These are phyloP conservation scores for Alternaria hordeiaustralica DNA, from an alignment of 2,329 filamentous ascomycete species.

Conservation along the genomic window DNA sequence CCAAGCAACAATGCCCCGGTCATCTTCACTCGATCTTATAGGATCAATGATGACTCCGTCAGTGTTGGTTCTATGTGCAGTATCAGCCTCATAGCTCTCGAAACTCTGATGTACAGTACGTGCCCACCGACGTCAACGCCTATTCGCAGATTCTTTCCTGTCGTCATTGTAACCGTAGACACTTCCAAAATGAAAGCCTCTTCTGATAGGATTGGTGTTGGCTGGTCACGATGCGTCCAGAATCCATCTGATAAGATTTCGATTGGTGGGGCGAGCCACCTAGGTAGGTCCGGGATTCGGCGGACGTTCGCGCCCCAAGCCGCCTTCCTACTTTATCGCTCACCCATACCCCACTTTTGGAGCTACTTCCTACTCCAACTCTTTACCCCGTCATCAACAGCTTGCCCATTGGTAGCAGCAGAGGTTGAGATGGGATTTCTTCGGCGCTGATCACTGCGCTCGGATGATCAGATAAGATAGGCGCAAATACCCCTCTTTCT, in stretches of 20 bases:
- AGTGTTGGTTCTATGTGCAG: slow-evolving; percentile 40
- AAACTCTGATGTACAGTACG: slow-evolving; percentile 3
- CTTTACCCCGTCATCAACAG: neutral
- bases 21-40: slow-evolving; percentile 29
- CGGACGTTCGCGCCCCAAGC: neutral
- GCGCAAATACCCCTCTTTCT: slow-evolving; percentile 6
- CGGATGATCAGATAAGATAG: slow-evolving; percentile 10
- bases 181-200: neutral
- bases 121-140: slow-evolving; percentile 55
- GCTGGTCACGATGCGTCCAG: neutral
- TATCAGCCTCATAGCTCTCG: slow-evolving; percentile 2
- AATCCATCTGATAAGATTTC: slow-evolving; percentile 21
- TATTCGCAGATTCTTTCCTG: slow-evolving; percentile 44
- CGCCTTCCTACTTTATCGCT: neutral
- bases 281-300: slow-evolving; percentile 3
- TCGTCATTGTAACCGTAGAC: slow-evolving; percentile 8
- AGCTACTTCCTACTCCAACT: neutral
- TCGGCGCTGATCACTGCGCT: neutral
- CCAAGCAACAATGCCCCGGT: slow-evolving; percentile 45
- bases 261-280: slow-evolving; percentile 14
- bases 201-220: neutral
- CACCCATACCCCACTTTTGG: neutral
- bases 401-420: neutral
- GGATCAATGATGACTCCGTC: slow-evolving; percentile 48
- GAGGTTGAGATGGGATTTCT: neutral